phyloP scores from a whole-genome alignment of 768 basidiomycete species.

The Leucogyrophana mollusca region DNA sequence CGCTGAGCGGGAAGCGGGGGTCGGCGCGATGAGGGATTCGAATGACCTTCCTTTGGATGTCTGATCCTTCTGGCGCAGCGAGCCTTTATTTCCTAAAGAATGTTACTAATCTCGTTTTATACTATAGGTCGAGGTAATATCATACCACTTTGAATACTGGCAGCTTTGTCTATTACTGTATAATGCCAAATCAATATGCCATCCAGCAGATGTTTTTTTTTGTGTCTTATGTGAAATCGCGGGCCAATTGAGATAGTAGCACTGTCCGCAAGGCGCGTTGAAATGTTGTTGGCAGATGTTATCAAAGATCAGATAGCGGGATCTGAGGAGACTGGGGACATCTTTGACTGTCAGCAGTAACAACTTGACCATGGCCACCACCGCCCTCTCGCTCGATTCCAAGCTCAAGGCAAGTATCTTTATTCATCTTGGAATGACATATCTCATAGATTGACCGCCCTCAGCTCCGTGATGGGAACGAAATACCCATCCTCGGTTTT shows the following conservation, averaged over 20 bases:
- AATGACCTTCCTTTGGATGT: slow-evolving; percentile 89
- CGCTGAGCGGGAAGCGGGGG: slow-evolving; percentile 76
- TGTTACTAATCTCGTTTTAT: slow-evolving; percentile 4
- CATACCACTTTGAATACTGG: no score
- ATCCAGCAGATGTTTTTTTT: no score
- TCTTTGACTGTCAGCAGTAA: no score
- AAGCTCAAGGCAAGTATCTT: slow-evolving; percentile 19
- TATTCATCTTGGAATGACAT: neutral
- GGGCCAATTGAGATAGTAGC: no score
- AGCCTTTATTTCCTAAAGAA: neutral
- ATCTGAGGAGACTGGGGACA: no score
- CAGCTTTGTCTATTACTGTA: neutral
- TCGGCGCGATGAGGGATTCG: slow-evolving; percentile 64
- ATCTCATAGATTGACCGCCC: neutral
- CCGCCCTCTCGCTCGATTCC: slow-evolving; percentile 13
- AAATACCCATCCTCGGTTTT: slow-evolving; percentile 60
- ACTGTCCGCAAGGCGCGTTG: no score
- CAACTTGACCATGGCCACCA: no score
- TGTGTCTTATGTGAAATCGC: no score
- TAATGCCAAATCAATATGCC: no score
- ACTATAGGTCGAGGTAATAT: no score
- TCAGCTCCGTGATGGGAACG: slow-evolving; percentile 50
- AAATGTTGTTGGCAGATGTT: no score
- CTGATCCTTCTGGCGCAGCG: slow-evolving; percentile 50
- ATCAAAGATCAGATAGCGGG: no score